A percentile compares a stretch with the other conserved stretches of the same genome.
phyloP scores from a whole-genome alignment of 2,329 filamentous ascomycete genomes.

The Ophiostoma sp. region DNA sequence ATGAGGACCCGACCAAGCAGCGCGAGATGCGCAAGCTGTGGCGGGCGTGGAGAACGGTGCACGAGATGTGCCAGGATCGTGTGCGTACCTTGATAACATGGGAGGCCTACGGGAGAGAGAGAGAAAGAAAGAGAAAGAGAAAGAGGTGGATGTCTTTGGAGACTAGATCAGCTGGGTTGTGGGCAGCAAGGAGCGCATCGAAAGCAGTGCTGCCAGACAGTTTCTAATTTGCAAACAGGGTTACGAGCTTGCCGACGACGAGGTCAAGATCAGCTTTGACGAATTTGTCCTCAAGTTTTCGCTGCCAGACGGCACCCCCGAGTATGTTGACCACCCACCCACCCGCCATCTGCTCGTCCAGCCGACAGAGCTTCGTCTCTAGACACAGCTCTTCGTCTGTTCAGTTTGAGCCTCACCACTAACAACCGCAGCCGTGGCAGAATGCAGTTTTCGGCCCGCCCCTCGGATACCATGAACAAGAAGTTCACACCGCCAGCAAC shows the following conservation, averaged over 20 bases:
- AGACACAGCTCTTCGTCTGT: neutral
- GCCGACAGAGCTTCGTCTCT: too few relatives aligned
- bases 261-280: constrained; percentile 80
- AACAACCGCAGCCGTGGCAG: constrained; percentile 60
- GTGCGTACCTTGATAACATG: constrained; percentile 48
- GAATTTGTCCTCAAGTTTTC: constrained; percentile 70
- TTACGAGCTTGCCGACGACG: constrained; percentile 84
- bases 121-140: too few relatives aligned
- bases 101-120: constrained; percentile 13
- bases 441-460: constrained; percentile 83
- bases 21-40: constrained; percentile 66
- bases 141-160: neutral
- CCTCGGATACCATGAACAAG: constrained; percentile 74
- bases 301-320: constrained; percentile 65
- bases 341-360: neutral
- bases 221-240: constrained; percentile 52
- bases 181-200: neutral
- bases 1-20: constrained; percentile 39
- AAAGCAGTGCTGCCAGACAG: neutral
- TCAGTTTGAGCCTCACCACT: neutral
- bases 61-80: constrained; percentile 90
- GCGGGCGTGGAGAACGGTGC: constrained; percentile 88
- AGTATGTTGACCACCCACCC: constrained; percentile 43
- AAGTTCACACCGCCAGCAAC: constrained; percentile 74
- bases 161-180: neutral